Percentiles rank a stretch among this genome's conserved stretches.
These are phyloP conservation scores for Sporothrix brunneoviolacea DNA, from an alignment of 2,329 filamentous ascomycete genomes.

Conservation along the genomic window DNA sequence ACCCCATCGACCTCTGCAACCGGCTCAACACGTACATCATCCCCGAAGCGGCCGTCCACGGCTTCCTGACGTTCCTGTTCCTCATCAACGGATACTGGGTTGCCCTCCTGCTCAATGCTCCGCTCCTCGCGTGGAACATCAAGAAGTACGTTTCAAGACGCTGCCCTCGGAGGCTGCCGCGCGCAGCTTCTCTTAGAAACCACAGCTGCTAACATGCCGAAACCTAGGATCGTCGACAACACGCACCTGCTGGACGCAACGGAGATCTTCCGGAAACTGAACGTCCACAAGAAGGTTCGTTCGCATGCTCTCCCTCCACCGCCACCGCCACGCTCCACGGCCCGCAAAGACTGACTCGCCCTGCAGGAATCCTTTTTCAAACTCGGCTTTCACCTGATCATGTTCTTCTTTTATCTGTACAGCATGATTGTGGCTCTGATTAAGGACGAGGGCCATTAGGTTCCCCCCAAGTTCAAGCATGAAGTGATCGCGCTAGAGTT, in stretches of 20 bases:
- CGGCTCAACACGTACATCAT: constrained; percentile 99
- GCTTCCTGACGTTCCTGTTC: constrained; percentile 91
- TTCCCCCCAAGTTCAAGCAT: too few relatives aligned
- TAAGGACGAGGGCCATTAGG: constrained; percentile 83
- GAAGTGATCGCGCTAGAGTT: too few relatives aligned
- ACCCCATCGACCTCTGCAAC: constrained; percentile 99
- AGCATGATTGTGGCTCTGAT: constrained; percentile 98
- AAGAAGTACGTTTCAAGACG: constrained; percentile 92
- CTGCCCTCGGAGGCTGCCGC: too few relatives aligned
- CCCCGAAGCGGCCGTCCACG: constrained; percentile 95
- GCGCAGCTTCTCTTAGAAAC: neutral
- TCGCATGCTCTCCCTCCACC: too few relatives aligned
- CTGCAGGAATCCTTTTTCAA: constrained; percentile 94
- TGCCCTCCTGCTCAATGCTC: constrained; percentile 83
- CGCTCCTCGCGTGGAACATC: constrained; percentile 84
- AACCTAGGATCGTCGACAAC: constrained; percentile 88
- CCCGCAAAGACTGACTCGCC: constrained; percentile 8
- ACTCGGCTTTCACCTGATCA: constrained; percentile 94
- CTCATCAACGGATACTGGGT: constrained; percentile 99
- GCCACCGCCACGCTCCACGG: neutral
- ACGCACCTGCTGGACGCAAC: constrained; percentile 94
- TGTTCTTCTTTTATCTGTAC: constrained; percentile 99
- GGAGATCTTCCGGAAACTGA: constrained; percentile 98
- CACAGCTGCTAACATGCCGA: too few relatives aligned
- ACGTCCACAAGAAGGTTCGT: constrained; percentile 93